Conservation (phyloP, 306 rosid genomes). For the Morella rubra region DNA sequence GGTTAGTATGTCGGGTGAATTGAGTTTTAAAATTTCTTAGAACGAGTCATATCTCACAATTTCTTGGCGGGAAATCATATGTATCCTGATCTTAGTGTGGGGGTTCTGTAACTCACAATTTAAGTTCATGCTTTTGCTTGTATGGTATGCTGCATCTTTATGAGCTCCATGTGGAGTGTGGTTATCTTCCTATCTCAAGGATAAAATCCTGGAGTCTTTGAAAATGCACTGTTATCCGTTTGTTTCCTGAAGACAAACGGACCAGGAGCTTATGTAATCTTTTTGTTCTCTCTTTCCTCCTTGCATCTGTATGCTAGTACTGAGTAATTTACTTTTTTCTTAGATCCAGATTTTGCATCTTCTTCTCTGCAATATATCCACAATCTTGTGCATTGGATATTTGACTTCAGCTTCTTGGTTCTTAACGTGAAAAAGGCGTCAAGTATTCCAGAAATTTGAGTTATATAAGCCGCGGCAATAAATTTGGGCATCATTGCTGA, state of each 20-base stretch:
- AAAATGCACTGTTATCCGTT: background rate
- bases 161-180: background rate
- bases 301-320: background rate
- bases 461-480: too few relatives aligned
- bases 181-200: background rate
- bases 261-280: too few relatives aligned
- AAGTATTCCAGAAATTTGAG: too few relatives aligned
- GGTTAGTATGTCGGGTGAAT: background rate
- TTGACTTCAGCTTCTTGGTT: background rate
- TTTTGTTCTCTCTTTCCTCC: background rate
- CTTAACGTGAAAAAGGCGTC: background rate
- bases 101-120: background rate
- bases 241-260: too few relatives aligned
- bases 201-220: background rate
- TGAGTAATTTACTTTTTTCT: too few relatives aligned
- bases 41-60: background rate
- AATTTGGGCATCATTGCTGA: too few relatives aligned
- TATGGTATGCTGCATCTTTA: background rate
- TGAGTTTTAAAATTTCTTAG: background rate
- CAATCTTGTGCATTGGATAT: background rate
- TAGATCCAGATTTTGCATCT: too few relatives aligned
- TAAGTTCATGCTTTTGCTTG: background rate
- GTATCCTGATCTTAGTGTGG: background rate
- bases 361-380: too few relatives aligned
- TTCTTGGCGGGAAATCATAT: too few relatives aligned